Evolutionary conservation across 495 filamentous ascomycete genomes (phyloP), one percentile per base, ranked within the genome.

Genomic region (Daldinia grandis): DNA sequence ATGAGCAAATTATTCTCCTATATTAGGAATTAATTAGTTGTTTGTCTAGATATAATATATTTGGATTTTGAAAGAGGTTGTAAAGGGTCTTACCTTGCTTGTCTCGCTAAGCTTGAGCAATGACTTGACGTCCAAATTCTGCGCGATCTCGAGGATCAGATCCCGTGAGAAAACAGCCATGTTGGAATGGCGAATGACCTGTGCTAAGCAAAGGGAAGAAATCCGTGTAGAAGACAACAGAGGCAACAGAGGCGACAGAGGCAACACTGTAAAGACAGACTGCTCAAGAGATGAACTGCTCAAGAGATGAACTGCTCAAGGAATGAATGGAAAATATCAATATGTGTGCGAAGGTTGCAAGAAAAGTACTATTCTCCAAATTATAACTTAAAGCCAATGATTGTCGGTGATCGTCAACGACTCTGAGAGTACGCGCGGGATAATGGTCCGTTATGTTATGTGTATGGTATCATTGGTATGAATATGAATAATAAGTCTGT

Each of bases 81-180:
- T 25, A 53, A 24, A 24, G 38, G 14, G 17, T n/a, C 47, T 63
- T 62, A 54, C 31, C 35, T 73, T 74, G 58, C 59, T 76, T 6
- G 72, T 71, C 5, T 33, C 14, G 57, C 59, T 61, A 4, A 81
- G 56, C 9, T 59, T n/a, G 4, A 40, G 14, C 0, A 75, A 27
- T 0, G 76, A 73, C 12, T 60, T 33, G 21, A 72, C 14, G 31
- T 81, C 72, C 21, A 69, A 35, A 0, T 60, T 33, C 40, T 77
- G 64, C 10, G 73, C 77, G n/a, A 79, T 35, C 14, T 21, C 31
- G 24, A 82, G 71, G 27, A 76, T 8, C 21, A 80, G n/a, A 1
- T 80, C 77, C 24, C 1, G 9, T 14, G 64, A 62, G 0, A 69
- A 0, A 0, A 0, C 0, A n/a, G 47, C 21, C 69, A 67, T 72